Evolutionary conservation across 352 stramenopile species (phyloP).

Genomic region (Saprolegnia parasitica): DNA sequence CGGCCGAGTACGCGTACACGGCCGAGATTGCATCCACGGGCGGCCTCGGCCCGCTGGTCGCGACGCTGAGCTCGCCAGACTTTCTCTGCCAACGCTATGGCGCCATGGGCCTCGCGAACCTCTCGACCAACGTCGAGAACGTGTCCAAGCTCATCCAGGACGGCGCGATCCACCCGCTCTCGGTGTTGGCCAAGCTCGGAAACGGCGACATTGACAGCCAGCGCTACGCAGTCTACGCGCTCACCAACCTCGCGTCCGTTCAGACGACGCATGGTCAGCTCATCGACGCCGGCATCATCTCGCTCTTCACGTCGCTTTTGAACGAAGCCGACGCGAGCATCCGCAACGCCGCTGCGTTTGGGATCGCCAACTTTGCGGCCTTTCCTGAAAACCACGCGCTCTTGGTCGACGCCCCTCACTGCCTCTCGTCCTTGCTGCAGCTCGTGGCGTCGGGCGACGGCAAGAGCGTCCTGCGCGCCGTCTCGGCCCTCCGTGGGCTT

Average conservation of each 20-base stretch:
- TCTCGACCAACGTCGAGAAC: slow-evolving; percentile 90
- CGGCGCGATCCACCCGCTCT: slow-evolving; percentile 81
- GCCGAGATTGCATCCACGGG: slow-evolving; percentile 88
- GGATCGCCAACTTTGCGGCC: slow-evolving; percentile 90
- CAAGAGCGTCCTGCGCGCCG: slow-evolving; percentile 86
- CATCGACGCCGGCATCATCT: slow-evolving; percentile 66
- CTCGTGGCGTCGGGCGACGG: slow-evolving; percentile 55
- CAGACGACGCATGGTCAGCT: slow-evolving; percentile 80
- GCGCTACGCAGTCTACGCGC: slow-evolving; percentile 87
- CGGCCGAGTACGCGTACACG: slow-evolving; percentile 92
- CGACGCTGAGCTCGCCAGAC: slow-evolving; percentile 88
- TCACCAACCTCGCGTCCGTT: slow-evolving; percentile 91
- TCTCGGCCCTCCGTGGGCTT: slow-evolving; percentile 89
- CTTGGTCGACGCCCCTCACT: slow-evolving; percentile 54
- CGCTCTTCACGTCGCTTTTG: slow-evolving; percentile 64
- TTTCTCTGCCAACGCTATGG: slow-evolving; percentile 91
- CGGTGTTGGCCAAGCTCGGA: slow-evolving; percentile 75
- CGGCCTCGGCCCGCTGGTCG: slow-evolving; percentile 81
- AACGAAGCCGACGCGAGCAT: slow-evolving; percentile 77
- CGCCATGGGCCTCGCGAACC: slow-evolving; percentile 93
- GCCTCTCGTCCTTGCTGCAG: slow-evolving; percentile 53
- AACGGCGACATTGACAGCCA: slow-evolving; percentile 90
- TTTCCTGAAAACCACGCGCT: slow-evolving; percentile 88
- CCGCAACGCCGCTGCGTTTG: slow-evolving; percentile 88
- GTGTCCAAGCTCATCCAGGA: slow-evolving; percentile 88